phyloP scores from a whole-genome alignment of 2,329 filamentous ascomycete species.

The Cercospora nicotianae region DNA sequence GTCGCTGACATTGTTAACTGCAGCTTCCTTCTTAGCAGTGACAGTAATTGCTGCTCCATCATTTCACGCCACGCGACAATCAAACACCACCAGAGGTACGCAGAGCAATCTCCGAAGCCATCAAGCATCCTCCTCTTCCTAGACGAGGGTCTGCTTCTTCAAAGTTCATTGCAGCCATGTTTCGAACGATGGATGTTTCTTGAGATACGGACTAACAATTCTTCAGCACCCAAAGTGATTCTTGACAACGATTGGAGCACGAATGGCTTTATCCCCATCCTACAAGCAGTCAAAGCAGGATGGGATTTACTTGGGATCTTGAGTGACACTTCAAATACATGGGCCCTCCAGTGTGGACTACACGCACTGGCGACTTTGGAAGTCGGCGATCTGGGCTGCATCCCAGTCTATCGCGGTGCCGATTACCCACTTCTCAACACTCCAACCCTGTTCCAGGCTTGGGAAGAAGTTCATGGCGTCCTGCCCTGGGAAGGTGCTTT shows the following conservation, averaged over 20 bases:
- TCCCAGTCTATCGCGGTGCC: conserved; percentile 51
- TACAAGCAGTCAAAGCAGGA: conserved; percentile 48
- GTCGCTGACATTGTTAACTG: background rate
- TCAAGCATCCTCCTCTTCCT: background rate
- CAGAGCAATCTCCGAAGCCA: background rate
- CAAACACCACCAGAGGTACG: background rate
- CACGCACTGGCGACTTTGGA: conserved; percentile 52
- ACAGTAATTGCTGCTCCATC: conserved; percentile 6
- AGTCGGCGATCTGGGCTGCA: conserved; percentile 49
- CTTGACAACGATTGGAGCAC: conserved; percentile 52
- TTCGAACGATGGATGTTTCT: background rate
- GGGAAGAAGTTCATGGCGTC: conserved; percentile 48
- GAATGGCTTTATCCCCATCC: conserved; percentile 46
- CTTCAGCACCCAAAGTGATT: conserved; percentile 38
- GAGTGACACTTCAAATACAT: conserved; percentile 48
- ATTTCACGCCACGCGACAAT: background rate
- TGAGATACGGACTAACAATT: background rate
- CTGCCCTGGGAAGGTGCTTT: conserved; percentile 52
- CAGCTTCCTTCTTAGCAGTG: background rate
- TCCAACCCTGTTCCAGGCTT: conserved; percentile 45
- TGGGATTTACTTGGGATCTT: conserved; percentile 48
- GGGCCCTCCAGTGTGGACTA: conserved; percentile 48
- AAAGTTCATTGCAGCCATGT: background rate
- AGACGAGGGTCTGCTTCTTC: background rate
- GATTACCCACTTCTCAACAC: conserved; percentile 53